Conservation (phyloP, 73 alveolate genomes). For the Uronychia setigera region DNA sequence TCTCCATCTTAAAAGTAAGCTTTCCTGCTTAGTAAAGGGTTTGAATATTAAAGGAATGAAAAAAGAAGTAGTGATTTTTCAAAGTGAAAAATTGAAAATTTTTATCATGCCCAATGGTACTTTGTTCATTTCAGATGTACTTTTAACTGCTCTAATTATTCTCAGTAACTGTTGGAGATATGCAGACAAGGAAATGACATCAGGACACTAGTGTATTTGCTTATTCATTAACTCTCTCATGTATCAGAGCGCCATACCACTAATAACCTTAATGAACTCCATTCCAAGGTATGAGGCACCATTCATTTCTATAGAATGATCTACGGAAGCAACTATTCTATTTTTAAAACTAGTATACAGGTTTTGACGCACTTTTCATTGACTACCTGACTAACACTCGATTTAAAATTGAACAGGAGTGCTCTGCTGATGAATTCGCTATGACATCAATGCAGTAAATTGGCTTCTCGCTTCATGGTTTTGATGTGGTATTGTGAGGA, state of each 20-base stretch:
- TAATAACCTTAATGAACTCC: background rate
- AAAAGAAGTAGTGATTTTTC: background rate
- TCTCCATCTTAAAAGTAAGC: background rate
- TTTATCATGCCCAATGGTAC: constrained; percentile 48
- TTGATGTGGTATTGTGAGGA: too few species aligned
- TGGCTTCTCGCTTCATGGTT: constrained; percentile 14
- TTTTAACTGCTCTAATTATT: background rate
- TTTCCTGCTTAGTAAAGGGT: background rate
- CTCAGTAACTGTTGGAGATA: background rate
- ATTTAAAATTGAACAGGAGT: constrained; percentile 22
- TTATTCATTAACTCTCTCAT: background rate
- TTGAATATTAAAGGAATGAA: background rate
- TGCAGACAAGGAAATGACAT: background rate
- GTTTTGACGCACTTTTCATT: constrained; percentile 53
- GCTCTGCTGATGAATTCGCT: constrained; percentile 48
- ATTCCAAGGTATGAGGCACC: background rate
- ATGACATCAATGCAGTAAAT: constrained; percentile 17
- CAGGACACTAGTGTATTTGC: background rate
- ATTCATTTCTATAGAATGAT: constrained; percentile 17
- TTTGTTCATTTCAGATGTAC: constrained; percentile 13
- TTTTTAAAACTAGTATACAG: constrained; percentile 34
- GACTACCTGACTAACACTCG: constrained; percentile 47
- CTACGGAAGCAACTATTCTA: constrained; percentile 15
- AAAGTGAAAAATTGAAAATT: background rate
- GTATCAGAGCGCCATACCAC: background rate